phyloP scores from a whole-genome alignment of 495 filamentous ascomycete genomes.

The Annulohypoxylon nitens region DNA sequence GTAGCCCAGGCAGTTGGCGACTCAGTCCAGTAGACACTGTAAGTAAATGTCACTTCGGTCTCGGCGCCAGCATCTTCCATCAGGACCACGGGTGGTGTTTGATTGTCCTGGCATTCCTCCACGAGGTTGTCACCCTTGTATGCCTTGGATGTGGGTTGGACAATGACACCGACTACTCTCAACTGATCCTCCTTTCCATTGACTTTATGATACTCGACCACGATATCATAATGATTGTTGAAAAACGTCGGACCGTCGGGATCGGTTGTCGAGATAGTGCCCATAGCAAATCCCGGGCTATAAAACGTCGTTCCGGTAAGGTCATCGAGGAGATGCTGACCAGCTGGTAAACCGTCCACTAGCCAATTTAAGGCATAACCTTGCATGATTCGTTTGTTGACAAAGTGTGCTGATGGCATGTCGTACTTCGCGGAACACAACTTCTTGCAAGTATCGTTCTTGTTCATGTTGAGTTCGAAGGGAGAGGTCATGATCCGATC shows the following conservation, averaged over 20 bases:
- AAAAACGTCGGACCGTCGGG: slow-evolving; percentile 68
- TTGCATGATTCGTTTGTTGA: slow-evolving; percentile 83
- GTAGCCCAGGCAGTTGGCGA: slow-evolving; percentile 92
- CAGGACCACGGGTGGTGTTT: slow-evolving; percentile 67
- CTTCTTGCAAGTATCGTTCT: slow-evolving; percentile 87
- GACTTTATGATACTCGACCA: slow-evolving; percentile 91
- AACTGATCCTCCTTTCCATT: slow-evolving; percentile 69
- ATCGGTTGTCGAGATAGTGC: slow-evolving; percentile 65
- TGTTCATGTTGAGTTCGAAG: slow-evolving; percentile 84
- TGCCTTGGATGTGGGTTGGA: slow-evolving; percentile 79
- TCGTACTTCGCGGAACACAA: slow-evolving; percentile 79
- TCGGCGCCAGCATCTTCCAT: slow-evolving; percentile 63
- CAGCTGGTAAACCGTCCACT: slow-evolving; percentile 92
- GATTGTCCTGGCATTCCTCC: slow-evolving; percentile 69
- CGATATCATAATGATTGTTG: slow-evolving; percentile 95
- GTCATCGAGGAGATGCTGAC: slow-evolving; percentile 79
- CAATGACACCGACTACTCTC: slow-evolving; percentile 90
- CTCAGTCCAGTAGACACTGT: slow-evolving; percentile 86
- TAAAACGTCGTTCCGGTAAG: slow-evolving; percentile 81
- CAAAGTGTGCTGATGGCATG: slow-evolving; percentile 76
- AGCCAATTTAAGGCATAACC: slow-evolving; percentile 95
- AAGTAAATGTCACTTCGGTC: slow-evolving; percentile 83
- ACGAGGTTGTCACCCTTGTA: slow-evolving; percentile 67
- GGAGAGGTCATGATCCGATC: slow-evolving; percentile 95
- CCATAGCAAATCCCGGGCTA: slow-evolving; percentile 88